Evolutionary conservation across 495 filamentous ascomycete species (phyloP), one percentile per base, ranked within the genome.

Genomic region (Astrothelium macrocarpum): DNA sequence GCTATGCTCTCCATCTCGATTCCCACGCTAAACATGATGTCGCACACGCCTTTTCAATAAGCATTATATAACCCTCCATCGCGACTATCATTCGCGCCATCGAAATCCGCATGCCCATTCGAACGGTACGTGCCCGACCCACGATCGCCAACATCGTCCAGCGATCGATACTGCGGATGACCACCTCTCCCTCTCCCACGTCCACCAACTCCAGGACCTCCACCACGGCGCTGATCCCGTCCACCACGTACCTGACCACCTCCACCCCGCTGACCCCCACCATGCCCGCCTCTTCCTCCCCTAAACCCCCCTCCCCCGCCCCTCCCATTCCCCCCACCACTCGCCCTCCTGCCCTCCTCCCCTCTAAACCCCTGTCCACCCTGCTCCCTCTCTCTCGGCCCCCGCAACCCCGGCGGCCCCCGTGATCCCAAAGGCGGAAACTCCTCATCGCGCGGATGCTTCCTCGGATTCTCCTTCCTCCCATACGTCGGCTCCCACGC

Each of bases 401-500:
- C 59, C 16, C 23, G 60, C 25, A 65, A 46, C 18, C n/a, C n/a
- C n/a, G n/a, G n/a, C n/a, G n/a, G n/a, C n/a, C n/a, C n/a, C n/a
- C n/a, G n/a, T n/a, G 64, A 26, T n/a, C 67, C 68, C 16, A 72
- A 60, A 1, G 63, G 56, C 1, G 69, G 68, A 36, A 71, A 72
- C 12, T 85, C 84, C 31, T 86, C 81, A 23, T 81, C 78, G 43
- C 76, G 74, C 0, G 71, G 71, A 68, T 81, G 81, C 66, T 80
- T 80, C 53, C 84, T 78, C 73, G 82, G 90, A 65, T 78, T 73
- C 49, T 73, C 76, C 67, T 78, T 85, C 71, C 83, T 81, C 16
- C 79, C 71, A 68, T 79, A 81, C 10, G 78, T 72, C 68, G 75
- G 84, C 64, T 89, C 83, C 68, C 80, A 84, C 62, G 81, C 79